phyloP scores from a whole-genome alignment of 345 rosid genomes.

The Hibiscus mutabilis region DNA sequence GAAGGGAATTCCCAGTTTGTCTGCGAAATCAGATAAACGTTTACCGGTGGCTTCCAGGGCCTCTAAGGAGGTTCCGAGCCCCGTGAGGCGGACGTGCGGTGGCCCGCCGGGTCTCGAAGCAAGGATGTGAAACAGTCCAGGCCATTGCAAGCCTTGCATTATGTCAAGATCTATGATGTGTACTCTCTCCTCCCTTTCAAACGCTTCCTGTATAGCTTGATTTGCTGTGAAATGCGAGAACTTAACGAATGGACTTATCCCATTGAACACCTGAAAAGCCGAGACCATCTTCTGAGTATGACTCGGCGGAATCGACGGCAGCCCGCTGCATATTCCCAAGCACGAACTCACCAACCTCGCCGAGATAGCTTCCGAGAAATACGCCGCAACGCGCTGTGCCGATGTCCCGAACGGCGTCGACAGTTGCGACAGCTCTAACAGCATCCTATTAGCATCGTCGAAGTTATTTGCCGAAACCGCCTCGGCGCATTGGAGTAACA shows the following conservation, averaged over 20 bases:
- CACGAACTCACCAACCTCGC: conserved; percentile 86
- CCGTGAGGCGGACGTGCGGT: conserved; percentile 92
- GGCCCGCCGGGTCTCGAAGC: conserved; percentile 94
- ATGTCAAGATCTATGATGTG: conserved; percentile 94
- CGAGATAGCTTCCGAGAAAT: conserved; percentile 97
- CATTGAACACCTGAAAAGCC: conserved; percentile 95
- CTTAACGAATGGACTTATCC: conserved; percentile 91
- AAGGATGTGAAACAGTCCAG: conserved; percentile 86
- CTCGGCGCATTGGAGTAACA: conserved; percentile 93
- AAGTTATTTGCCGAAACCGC: conserved; percentile 84
- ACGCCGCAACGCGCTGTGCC: conserved; percentile 95
- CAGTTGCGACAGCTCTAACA: conserved; percentile 78
- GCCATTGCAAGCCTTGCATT: conserved; percentile 99
- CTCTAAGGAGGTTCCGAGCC: conserved; percentile 82
- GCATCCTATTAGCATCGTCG: conserved; percentile 86
- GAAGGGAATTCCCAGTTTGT: conserved; percentile 76
- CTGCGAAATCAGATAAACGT: conserved; percentile 83
- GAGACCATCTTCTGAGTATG: conserved; percentile 76
- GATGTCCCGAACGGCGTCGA: conserved; percentile 95
- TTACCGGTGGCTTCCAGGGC: conserved; percentile 91
- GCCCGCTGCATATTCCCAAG: conserved; percentile 67
- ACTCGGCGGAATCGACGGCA: conserved; percentile 67
- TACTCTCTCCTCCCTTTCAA: conserved; percentile 87
- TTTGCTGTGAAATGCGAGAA: conserved; percentile 98
- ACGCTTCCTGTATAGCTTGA: conserved; percentile 96